phyloP scores from a whole-genome alignment of 2,329 filamentous ascomycete species.

The Fusarium sp. region DNA sequence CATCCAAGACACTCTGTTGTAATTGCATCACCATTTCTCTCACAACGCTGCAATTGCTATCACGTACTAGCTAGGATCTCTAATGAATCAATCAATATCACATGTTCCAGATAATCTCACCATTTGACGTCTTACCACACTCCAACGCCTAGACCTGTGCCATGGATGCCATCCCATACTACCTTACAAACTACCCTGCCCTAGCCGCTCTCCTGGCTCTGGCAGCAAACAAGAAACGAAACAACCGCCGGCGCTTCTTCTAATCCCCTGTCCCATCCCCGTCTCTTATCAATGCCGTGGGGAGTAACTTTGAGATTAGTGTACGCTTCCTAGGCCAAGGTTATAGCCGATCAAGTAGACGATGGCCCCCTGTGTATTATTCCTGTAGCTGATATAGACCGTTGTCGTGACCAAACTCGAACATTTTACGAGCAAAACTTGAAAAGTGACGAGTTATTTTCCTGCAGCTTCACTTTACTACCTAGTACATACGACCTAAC shows the following conservation, averaged over 20 bases:
- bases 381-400: conserved; percentile 20
- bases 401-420: conserved; percentile 14
- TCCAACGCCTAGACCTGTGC: conserved; percentile 10
- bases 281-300: conserved; percentile 14
- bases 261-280: conserved; percentile 33
- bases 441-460: conserved; percentile 43
- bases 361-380: conserved; percentile 14
- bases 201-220: conserved; percentile 42
- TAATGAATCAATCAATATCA: conserved; percentile 18
- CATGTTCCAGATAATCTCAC: conserved; percentile 15
- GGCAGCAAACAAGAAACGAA: conserved; percentile 47
- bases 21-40: conserved; percentile 1
- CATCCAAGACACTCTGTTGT: conserved; percentile 25
- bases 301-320: conserved; percentile 7
- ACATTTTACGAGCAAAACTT: conserved; percentile 12
- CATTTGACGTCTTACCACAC: conserved; percentile 27
- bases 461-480: conserved; percentile 21
- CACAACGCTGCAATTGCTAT: background rate
- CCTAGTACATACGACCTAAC: conserved; percentile 16
- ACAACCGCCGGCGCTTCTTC: conserved; percentile 46
- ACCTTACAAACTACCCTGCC: conserved; percentile 3
- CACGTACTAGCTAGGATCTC: conserved; percentile 6
- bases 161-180: background rate
- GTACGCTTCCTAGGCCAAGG: background rate
- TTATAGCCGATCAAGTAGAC: conserved; percentile 9